Percentiles rank a stretch among this genome's conserved stretches.
Conservation (phyloP, 805 yeast species). For the Zygosaccharomyces kombuchaensis region DNA sequence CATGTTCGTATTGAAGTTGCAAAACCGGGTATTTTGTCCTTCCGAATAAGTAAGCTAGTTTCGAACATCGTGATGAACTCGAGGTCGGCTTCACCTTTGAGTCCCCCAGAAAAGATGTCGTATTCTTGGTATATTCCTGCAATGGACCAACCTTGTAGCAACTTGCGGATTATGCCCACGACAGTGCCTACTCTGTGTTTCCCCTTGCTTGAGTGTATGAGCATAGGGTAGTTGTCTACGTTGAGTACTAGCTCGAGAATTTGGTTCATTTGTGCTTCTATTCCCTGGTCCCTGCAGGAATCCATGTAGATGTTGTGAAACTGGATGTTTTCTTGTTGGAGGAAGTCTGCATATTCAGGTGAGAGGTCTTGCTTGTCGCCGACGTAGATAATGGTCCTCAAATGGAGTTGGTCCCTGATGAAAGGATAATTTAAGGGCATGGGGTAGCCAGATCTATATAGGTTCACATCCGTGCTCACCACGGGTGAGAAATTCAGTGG, state of each 20-base stretch:
- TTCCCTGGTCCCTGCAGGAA: constrained; percentile 71
- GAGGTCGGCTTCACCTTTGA: constrained; percentile 83
- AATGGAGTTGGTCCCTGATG: constrained; percentile 53
- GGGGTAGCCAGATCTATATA: constrained; percentile 92
- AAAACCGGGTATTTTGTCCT: constrained; percentile 57
- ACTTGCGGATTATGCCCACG: constrained; percentile 84
- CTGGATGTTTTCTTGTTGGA: constrained; percentile 47
- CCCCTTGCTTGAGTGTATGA: constrained; percentile 94
- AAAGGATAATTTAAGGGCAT: constrained; percentile 82
- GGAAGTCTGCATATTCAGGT: constrained; percentile 65
- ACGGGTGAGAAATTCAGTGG: constrained; percentile 89
- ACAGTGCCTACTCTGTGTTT: constrained; percentile 92
- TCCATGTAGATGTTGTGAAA: constrained; percentile 62
- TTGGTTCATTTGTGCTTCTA: constrained; percentile 50
- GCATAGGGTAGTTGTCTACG: constrained; percentile 73
- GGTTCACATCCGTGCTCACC: constrained; percentile 56
- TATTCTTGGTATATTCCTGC: constrained; percentile 94
- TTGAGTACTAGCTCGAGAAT: constrained; percentile 57
- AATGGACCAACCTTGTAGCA: constrained; percentile 88
- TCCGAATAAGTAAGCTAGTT: constrained; percentile 50
- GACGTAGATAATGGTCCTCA: constrained; percentile 75
- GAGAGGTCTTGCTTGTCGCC: constrained; percentile 65
- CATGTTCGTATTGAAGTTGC: constrained; percentile 22
- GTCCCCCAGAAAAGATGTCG: constrained; percentile 83
- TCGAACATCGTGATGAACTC: constrained; percentile 84